Conservation (phyloP, 768 basidiomycete species). For the Serendipita sp. region DNA sequence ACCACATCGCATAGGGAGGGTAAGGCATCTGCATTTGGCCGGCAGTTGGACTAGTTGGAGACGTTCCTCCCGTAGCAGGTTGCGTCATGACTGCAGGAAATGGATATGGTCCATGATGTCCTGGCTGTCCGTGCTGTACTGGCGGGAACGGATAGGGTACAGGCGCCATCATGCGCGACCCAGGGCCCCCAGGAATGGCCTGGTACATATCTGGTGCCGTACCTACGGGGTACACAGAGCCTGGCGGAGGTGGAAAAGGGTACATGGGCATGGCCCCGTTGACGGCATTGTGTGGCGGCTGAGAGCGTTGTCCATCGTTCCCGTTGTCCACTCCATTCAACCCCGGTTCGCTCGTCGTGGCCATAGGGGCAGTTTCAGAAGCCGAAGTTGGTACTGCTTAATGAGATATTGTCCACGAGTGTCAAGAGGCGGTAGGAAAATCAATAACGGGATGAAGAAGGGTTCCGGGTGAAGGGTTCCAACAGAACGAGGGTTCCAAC, state of each 20-base stretch:
- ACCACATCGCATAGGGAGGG: slow-evolving; percentile 2
- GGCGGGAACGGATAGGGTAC: neutral
- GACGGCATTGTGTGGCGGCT: neutral
- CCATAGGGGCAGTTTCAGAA: slow-evolving; percentile 1
- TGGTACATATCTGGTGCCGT: neutral
- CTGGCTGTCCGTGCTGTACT: neutral
- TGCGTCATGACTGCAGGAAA: neutral
- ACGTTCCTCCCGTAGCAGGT: neutral
- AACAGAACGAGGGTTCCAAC: neutral
- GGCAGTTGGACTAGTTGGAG: neutral
- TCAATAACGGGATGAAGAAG: neutral
- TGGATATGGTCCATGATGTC: neutral
- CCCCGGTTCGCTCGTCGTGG: neutral
- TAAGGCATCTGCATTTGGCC: neutral
- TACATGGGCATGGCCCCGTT: slow-evolving; percentile 1
- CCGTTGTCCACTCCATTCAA: neutral
- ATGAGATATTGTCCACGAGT: neutral
- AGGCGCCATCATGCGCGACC: neutral
- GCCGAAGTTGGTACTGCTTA: neutral
- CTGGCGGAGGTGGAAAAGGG: neutral
- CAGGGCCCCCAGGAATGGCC: neutral
- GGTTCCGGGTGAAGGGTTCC: neutral
- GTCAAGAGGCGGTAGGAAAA: neutral
- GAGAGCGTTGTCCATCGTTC: neutral
- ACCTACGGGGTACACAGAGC: neutral